Evolutionary conservation across 495 filamentous ascomycete species (phyloP), one percentile per base, ranked within the genome.

Genomic region (Hypomontagnella monticulosa): DNA sequence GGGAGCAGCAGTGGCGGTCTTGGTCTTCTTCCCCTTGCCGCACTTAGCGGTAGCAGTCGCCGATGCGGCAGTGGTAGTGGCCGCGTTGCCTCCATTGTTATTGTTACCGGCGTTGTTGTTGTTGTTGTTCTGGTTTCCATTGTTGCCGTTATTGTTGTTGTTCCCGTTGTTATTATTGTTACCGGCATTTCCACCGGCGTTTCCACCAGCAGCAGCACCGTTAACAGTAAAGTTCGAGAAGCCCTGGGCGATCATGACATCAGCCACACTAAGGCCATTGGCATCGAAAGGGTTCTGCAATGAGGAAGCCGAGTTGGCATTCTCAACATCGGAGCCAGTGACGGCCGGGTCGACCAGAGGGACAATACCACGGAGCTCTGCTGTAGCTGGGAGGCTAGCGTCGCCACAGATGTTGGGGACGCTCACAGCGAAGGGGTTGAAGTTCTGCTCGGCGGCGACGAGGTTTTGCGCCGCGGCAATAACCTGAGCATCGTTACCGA

Each of bases 381-480:
- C 63, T n/a, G 82, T 87, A 10, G 76, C 80, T 1, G 87, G 87
- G 7, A 89, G 83, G 18, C 72, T 73, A 7, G 80, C 71, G 56
- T 89, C 86, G 9, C 71, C 76, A 73, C 87, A 88, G 70, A 88
- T 81, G 52, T 75, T 80, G 49, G 86, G 87, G 23, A 84, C 78
- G 36, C 68, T 71, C 42, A 81, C 79, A 20, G 68, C 80, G 59
- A 86, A 88, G 37, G 83, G 83, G 77, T 89, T 89, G 79, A 85
- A 85, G 81, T 89, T 88, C 76, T 87, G 84, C 79, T 89, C 87
- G n/a, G 86, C 85, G 10, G 81, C 81, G 4, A 89, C 86, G 0
- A 88, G 77, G 7, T 78, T 81, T 49, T 81, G 80, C 32, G 87
- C 87, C 4, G 81, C 87, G 8, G 79, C 76, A 51, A 88, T 78